phyloP scores from a whole-genome alignment of 2,329 filamentous ascomycete species.

The Pseudogymnoascus sp. region DNA sequence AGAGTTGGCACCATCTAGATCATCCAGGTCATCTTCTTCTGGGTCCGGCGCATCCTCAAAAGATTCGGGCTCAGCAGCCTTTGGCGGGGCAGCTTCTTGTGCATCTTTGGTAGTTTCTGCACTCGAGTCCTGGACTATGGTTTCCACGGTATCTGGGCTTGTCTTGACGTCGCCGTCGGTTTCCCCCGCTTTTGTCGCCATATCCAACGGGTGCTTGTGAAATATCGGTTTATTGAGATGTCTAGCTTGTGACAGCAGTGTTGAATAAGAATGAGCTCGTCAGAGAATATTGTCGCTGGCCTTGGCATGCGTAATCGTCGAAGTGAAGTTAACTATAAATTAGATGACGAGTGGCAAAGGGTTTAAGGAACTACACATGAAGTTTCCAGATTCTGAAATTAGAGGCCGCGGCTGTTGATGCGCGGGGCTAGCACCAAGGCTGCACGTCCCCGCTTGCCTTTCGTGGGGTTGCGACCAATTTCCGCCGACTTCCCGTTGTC shows the following conservation, averaged over 20 bases:
- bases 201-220: background rate
- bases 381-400: conserved; percentile 1
- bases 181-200: conserved; percentile 3
- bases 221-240: background rate
- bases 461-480: conserved; percentile 9
- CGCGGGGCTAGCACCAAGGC: conserved; percentile 3
- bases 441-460: conserved; percentile 4
- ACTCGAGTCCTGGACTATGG: background rate
- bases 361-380: background rate
- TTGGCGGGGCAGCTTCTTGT: background rate
- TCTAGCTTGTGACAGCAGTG: background rate
- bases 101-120: background rate
- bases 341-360: background rate
- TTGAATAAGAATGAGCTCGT: background rate
- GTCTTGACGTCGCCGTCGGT: conserved; percentile 3
- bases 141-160: conserved; percentile 1
- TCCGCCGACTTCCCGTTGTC: conserved; percentile 10
- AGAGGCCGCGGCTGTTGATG: conserved; percentile 8
- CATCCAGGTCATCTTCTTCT: conserved; percentile 86
- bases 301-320: background rate
- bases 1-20: conserved; percentile 66
- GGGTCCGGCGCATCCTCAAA: conserved; percentile 67
- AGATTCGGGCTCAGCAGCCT: background rate
- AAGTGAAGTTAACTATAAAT: background rate
- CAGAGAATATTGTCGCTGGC: background rate